Percentiles rank a stretch among this genome's conserved stretches.
Conservation (phyloP, 2,329 filamentous ascomycete species). For the Arthrobotrys pseudoclavata region DNA sequence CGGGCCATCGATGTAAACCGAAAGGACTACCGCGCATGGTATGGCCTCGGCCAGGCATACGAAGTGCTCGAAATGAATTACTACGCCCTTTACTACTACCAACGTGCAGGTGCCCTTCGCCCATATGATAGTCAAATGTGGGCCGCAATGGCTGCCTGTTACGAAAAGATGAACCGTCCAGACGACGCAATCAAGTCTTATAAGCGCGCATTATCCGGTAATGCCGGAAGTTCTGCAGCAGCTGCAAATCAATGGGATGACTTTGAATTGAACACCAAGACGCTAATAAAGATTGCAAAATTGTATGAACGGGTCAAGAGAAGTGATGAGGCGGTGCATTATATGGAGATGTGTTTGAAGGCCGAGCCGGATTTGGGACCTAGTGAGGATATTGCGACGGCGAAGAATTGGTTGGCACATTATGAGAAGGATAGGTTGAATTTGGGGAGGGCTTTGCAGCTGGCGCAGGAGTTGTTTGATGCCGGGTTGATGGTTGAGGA, state of each 20-base stretch:
- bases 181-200: slow-evolving; percentile 95
- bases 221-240: slow-evolving; percentile 68
- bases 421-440: slow-evolving; percentile 83
- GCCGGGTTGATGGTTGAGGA: slow-evolving; percentile 97
- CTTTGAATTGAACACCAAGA: slow-evolving; percentile 84
- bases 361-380: slow-evolving; percentile 89
- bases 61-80: slow-evolving; percentile 98
- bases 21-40: slow-evolving; percentile 97
- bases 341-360: slow-evolving; percentile 95
- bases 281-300: slow-evolving; percentile 87
- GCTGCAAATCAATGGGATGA: slow-evolving; percentile 70
- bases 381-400: slow-evolving; percentile 90
- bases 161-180: slow-evolving; percentile 87
- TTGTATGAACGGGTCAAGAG: slow-evolving; percentile 88
- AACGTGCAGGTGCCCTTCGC: slow-evolving; percentile 90
- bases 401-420: slow-evolving; percentile 91
- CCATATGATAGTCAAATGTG: slow-evolving; percentile 99
- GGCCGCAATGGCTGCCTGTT: slow-evolving; percentile 93
- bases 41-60: slow-evolving; percentile 95
- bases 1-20: slow-evolving; percentile 93
- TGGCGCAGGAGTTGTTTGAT: slow-evolving; percentile 92
- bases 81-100: slow-evolving; percentile 97
- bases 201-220: slow-evolving; percentile 87
- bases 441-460: slow-evolving; percentile 79
- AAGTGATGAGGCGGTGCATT: slow-evolving; percentile 83